Evolutionary conservation across 2,329 filamentous ascomycete genomes (phyloP), one percentile per base, ranked within the genome.

Genomic region (Fusarium sp.): DNA sequence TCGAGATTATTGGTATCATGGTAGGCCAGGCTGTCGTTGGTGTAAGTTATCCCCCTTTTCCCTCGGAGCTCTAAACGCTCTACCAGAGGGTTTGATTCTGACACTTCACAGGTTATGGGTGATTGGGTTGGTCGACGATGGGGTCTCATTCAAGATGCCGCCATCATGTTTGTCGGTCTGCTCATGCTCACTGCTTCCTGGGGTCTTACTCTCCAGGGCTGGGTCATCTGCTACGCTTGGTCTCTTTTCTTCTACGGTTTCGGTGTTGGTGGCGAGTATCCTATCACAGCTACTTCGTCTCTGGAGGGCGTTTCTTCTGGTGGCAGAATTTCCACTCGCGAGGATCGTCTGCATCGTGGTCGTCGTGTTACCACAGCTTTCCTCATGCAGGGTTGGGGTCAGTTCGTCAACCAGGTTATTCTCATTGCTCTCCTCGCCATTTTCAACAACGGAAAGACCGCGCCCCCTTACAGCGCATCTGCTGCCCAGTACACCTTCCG

Each of bases 331-430:
- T 98, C 95, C 9, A 97, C 94, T 62, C 91, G 91, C 68, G 94
- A 97, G 57, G 95, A 98, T 79, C 93, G 95, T 79, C 90, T 98
- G 56, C 95, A 98, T 84, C 94, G 95, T 82, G 95, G 95, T 70
- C 93, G 95, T 77, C 97, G 97, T 81, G 95, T 98, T 79, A 97
- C 94, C 72, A 94, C 92, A 80, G 94, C 95, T 62, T 98, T 98
- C 85, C 82, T 98, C 82, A 98, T 98, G 95, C 95, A 98, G 82
- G 95, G 95, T 57, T 98, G 95, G 95, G 95, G 95, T 72, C 95
- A 98, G 81, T 93, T 97, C 79, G 85, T 93, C 84, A 98, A 98
- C 88, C 95, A 98, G 82, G 91, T 92, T 74, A 82, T 97, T 61
- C 87, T 98, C 69, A 97, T 98, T 76, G 79, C 97, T 57, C 85